Conservation (phyloP, 345 rosid species). For the Salix purpurea region DNA sequence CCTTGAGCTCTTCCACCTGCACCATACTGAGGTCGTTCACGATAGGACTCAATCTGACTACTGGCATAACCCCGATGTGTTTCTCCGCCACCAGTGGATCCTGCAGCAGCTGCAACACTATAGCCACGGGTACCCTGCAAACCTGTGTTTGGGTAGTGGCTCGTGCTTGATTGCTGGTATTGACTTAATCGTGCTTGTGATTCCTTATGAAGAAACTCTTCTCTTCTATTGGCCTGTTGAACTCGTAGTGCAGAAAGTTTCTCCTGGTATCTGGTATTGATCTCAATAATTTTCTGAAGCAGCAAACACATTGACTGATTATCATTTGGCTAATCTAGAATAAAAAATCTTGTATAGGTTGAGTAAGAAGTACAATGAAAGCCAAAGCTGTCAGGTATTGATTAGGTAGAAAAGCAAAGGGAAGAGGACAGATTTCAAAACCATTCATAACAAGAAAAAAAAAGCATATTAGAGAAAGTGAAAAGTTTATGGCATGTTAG, state of each 20-base stretch:
- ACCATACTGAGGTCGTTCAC: constrained; percentile 11
- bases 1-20: constrained; percentile 10
- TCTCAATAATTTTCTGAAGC: constrained; percentile 18
- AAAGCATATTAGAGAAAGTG: not conserved
- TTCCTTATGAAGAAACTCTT: constrained; percentile 19
- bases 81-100: not conserved
- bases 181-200: constrained; percentile 13
- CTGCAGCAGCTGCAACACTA: constrained; percentile 6
- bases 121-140: constrained; percentile 13
- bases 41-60: constrained; percentile 5
- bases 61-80: not conserved
- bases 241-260: constrained; percentile 6
- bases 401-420: not conserved
- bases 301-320: not conserved
- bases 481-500: not conserved
- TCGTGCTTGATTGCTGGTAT: constrained; percentile 16
- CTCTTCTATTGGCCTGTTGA: constrained; percentile 12
- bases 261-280: constrained; percentile 20
- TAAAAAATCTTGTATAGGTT: too few relatives aligned
- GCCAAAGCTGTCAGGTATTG: not conserved
- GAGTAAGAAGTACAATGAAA: not conserved
- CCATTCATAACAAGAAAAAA: not conserved
- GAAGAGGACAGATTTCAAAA: not conserved
- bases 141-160: not conserved
- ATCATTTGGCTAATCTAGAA: not conserved